Base-by-base conservation (phyloP, 805 yeast genomes). In the Wickerhamiella shivajii region DNA sequence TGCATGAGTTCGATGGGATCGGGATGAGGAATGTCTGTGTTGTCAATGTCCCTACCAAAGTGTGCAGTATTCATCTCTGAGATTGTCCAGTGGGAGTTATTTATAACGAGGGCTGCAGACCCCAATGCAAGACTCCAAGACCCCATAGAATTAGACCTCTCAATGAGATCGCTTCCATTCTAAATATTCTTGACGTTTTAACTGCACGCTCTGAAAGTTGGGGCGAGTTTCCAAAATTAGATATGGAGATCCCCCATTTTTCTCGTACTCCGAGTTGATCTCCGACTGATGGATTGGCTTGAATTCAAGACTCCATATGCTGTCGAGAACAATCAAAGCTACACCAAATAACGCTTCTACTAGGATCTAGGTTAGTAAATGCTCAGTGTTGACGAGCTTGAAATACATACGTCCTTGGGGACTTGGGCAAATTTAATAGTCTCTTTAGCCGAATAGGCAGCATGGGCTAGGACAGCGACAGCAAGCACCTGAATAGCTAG, bases 301-400 rank as follows among this genome's bases (percentile, higher is more conserved):
- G 43, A 74, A 56, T 31, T 47, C 44, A 17, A 55, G 45, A 11
- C 36, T 29, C 21, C 61, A 43, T 8, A 52, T 44, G 8, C 60
- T 47, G 7, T 55, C 56, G 14, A 60, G 40, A 11, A 66, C 41
- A 5, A 67, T 44, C 11, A 70, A 27, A 2, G 63, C 37, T 5
- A 71, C 55, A 2, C 74, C 75, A 4, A 66, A 24, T 2, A 61
- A 30, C 1, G 69, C 60, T 47, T 76, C 83, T 12, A 68, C 32
- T 20, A 58, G 48, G 16, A 76, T 61, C 53, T 57, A 16, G 24
- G 35, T 23, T 31, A 31, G 30, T 12, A 15, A 17, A n/a, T 10
- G 18, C 16, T 13, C 20, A 11, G 19, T 12, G 14, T 5, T 10
- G 23, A 17, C 12, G 5, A 16, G 17, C 24, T 6, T 14, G 20